Conservation (phyloP, 2,329 filamentous ascomycete genomes). For the Pleurostoma richardsiae region DNA sequence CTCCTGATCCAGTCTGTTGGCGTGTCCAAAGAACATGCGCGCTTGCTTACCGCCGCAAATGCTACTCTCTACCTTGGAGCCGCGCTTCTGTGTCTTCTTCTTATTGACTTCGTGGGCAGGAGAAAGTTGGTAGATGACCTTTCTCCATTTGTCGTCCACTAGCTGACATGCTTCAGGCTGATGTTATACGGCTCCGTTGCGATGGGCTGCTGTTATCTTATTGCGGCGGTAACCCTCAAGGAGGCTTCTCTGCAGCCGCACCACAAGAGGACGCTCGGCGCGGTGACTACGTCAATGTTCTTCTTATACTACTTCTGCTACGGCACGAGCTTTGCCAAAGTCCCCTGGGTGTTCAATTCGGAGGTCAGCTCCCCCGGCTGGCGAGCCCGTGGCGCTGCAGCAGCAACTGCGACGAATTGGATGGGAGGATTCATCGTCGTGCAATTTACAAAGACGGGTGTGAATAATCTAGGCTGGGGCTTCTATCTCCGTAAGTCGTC, state of each 20-base stretch:
- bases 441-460: slow-evolving; percentile 33
- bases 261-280: slow-evolving; percentile 22
- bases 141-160: too few relatives aligned
- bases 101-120: slow-evolving; percentile 30
- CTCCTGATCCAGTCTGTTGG: slow-evolving; percentile 51
- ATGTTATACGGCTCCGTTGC: slow-evolving; percentile 28
- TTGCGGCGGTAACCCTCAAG: slow-evolving; percentile 28
- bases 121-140: slow-evolving; percentile 19
- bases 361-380: slow-evolving; percentile 34
- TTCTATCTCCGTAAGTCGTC: slow-evolving; percentile 30
- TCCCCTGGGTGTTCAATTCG: slow-evolving; percentile 33
- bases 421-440: slow-evolving; percentile 32
- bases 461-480: slow-evolving; percentile 30
- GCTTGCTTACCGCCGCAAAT: slow-evolving; percentile 49
- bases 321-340: slow-evolving; percentile 29
- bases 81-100: slow-evolving; percentile 25
- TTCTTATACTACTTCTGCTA: slow-evolving; percentile 35
- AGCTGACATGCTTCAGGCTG: slow-evolving; percentile 14
- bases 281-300: slow-evolving; percentile 32
- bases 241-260: slow-evolving; percentile 22
- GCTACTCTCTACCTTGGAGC: slow-evolving; percentile 28
- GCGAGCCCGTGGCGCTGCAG: slow-evolving; percentile 32
- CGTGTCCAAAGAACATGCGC: slow-evolving; percentile 40
- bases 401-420: slow-evolving; percentile 37
- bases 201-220: slow-evolving; percentile 26